These are phyloP conservation scores for Magnolia kwangsiensis DNA, from an alignment of 164 flowering plant genomes.

Conservation along the genomic window DNA sequence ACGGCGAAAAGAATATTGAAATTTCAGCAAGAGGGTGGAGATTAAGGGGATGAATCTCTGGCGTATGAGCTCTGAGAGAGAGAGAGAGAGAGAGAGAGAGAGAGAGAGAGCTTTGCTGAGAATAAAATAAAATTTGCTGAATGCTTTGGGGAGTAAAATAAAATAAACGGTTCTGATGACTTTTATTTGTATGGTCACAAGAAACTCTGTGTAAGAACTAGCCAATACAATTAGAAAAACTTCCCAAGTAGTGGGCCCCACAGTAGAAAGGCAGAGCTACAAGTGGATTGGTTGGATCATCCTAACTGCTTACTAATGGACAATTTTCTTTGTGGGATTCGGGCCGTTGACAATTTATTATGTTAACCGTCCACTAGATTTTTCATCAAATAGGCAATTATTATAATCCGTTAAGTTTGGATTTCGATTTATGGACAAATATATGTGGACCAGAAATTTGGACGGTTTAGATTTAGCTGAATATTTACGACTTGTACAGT, in stretches of 20 bases:
- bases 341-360: no score
- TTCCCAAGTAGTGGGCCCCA: not conserved
- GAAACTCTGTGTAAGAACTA: not conserved
- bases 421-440: no score
- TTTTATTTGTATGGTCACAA: not conserved
- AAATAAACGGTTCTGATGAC: not conserved
- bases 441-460: no score
- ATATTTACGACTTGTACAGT: no score
- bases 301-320: no score
- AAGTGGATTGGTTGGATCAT: no score
- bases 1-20: not conserved
- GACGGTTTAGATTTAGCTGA: no score
- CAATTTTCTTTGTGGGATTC: no score
- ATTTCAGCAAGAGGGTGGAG: slow-evolving; percentile 3
- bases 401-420: no score
- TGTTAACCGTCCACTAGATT: no score
- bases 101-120: not conserved
- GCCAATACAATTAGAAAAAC: not conserved
- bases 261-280: not conserved
- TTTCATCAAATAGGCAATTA: no score
- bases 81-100: not conserved
- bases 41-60: slow-evolving; percentile 9
- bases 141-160: slow-evolving; percentile 2
- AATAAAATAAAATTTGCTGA: slow-evolving; percentile 1
- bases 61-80: slow-evolving; percentile 9